Base-by-base conservation (phyloP, 2,329 filamentous ascomycete genomes). In the Aspergillus glaucus region DNA sequence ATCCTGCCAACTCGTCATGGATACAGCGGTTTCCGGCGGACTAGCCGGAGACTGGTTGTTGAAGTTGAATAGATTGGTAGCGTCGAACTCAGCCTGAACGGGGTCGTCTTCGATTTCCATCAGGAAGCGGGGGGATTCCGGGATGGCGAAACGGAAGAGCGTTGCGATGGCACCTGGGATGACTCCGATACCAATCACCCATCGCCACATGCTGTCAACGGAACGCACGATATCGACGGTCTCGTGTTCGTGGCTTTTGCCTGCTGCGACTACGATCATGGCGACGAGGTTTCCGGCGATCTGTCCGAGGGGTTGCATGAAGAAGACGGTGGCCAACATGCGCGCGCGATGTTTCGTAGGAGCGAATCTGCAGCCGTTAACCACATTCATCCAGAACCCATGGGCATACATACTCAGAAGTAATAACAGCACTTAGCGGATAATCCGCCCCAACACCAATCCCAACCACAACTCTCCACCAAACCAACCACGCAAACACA, bases 291-390 rank as follows among this genome's bases (percentile, higher is more conserved):
- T 82, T 12, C 82, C 82, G 1, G 83, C 71, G 2, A 85, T 78
- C 59, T 86, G 83, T 5, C 84, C 84, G 7, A 86, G 68, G 1
- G 84, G 82, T 55, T 87, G 84, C 79, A 85, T 85, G 56, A 85
- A 75, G 61, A 87, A 86, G 28, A 87, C 82, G 3, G 77, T 77
- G 5, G 83, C 80, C 54, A 87, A 71, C 83, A 86, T 86, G 17
- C 76, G 79, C n/a, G 79, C 79, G 44, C 84, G 73, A n/a, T 82
- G 81, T 43, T 77, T 78, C 0, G 81, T 85, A 0, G 73, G 71
- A 3, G 74, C 72, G 47, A 76, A 75, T 53, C 72, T 75, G 37
- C 17, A 32, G 3, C 5, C 19, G 47, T 56, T 36, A 57, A 49
- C 22, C 19, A 8, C 8, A 10, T 1, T 17, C 10, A 8, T 21